These are phyloP conservation scores for Gracilaria domingensis DNA, from an alignment of 23 red algal species.

Conservation along the genomic window DNA sequence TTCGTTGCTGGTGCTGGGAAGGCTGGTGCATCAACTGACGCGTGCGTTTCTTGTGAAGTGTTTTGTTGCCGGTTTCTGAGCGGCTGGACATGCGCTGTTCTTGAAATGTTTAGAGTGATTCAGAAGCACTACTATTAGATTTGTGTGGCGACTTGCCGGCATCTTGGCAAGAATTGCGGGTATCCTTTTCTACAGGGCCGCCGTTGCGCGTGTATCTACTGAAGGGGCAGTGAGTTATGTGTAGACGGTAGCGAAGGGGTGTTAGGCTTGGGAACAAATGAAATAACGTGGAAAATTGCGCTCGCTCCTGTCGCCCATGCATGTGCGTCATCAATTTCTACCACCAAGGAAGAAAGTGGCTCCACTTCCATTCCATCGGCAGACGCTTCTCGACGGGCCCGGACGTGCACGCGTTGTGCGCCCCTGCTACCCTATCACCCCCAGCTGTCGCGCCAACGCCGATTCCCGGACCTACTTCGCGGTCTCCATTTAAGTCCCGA, in stretches of 20 bases:
- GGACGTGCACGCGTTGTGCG: not conserved
- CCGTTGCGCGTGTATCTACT: no score
- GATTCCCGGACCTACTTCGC: not conserved
- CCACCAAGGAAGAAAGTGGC: not conserved
- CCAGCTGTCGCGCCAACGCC: not conserved
- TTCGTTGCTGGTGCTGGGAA: not conserved
- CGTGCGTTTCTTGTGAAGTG: not conserved
- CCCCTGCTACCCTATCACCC: not conserved
- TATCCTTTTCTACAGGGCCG: no score
- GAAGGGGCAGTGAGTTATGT: no score
- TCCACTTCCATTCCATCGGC: not conserved
- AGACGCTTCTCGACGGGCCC: not conserved
- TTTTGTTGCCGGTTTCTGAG: not conserved
- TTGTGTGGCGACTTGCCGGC: no score
- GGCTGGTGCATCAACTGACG: not conserved
- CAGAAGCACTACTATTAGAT: no score
- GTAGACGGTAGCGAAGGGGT: no score
- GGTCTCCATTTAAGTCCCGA: not conserved
- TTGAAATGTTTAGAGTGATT: no score
- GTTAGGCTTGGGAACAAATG: no score
- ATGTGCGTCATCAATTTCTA: not conserved
- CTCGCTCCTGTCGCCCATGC: not conserved
- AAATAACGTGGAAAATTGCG: not conserved
- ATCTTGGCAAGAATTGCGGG: no score
- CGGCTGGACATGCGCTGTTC: no score